These are phyloP conservation scores for Candida sanyaensis DNA, from an alignment of 1,139 yeast genomes.

Conservation along the genomic window DNA sequence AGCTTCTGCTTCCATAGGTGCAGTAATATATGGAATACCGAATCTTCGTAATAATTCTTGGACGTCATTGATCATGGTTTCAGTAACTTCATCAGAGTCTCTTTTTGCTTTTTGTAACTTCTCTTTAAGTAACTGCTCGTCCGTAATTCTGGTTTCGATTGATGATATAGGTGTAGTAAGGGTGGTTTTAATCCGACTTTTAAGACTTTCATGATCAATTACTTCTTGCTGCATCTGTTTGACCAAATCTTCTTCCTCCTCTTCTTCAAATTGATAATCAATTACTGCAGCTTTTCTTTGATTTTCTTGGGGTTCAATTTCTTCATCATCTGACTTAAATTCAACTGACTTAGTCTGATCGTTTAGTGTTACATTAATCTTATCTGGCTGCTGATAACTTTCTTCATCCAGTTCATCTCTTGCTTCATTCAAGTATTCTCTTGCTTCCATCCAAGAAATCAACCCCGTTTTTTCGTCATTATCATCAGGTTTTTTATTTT, in stretches of 20 bases:
- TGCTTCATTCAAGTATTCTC: conserved; percentile 17
- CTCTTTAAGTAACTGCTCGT: conserved; percentile 56
- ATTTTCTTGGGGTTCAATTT: not conserved
- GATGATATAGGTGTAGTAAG: conserved; percentile 22
- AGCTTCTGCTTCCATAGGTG: conserved; percentile 99
- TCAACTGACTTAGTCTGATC: not conserved
- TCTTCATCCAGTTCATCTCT: conserved; percentile 6
- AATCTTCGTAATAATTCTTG: conserved; percentile 83
- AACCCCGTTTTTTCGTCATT: conserved; percentile 53
- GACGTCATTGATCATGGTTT: conserved; percentile 83
- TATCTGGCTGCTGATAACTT: conserved; percentile 3
- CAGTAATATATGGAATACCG: conserved; percentile 92
- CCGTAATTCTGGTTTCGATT: conserved; percentile 40
- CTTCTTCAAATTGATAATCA: conserved; percentile 72
- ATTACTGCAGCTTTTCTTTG: conserved; percentile 25
- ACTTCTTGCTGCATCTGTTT: conserved; percentile 69
- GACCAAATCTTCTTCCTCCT: conserved; percentile 69
- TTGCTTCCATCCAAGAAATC: conserved; percentile 51
- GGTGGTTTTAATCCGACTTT: conserved; percentile 41
- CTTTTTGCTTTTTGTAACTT: conserved; percentile 69
- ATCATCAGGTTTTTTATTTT: conserved; percentile 16
- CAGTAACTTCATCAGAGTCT: conserved; percentile 91
- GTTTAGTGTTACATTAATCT: conserved; percentile 11
- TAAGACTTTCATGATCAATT: conserved; percentile 68
- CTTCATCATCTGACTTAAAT: conserved; percentile 26